phyloP scores from a whole-genome alignment of 1,139 yeast genomes.

The Hemisphaericaspora xylofermentans region DNA sequence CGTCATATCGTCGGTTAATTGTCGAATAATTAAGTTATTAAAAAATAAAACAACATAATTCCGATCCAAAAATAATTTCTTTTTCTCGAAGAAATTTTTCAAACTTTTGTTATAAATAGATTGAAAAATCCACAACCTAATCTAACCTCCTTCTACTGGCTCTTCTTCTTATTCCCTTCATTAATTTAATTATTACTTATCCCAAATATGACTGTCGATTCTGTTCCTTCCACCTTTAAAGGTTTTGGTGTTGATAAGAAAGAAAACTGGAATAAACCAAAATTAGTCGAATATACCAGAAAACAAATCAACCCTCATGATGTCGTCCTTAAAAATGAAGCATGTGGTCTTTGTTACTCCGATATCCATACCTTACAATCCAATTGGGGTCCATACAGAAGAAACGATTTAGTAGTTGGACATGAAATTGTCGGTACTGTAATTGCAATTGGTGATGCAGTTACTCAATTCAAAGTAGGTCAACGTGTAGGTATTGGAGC shows the following conservation, averaged over 20 bases:
- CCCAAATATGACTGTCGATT: constrained; percentile 12
- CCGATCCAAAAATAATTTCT: neutral
- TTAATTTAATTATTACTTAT: neutral
- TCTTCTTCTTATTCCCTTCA: neutral
- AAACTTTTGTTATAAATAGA: neutral
- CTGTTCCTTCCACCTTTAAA: constrained; percentile 36
- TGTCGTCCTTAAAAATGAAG: constrained; percentile 45
- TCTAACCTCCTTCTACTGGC: neutral
- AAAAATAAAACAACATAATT: too few species aligned
- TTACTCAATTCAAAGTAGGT: constrained; percentile 48
- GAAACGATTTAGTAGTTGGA: constrained; percentile 37
- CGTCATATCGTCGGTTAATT: too few species aligned
- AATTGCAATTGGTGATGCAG: constrained; percentile 49
- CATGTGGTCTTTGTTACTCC: constrained; percentile 65
- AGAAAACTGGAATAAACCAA: constrained; percentile 44
- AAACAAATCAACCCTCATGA: constrained; percentile 38
- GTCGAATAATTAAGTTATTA: too few species aligned
- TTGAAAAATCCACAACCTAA: too few species aligned
- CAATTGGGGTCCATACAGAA: constrained; percentile 34
- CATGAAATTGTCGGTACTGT: constrained; percentile 60
- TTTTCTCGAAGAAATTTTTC: neutral
- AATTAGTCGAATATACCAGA: constrained; percentile 39
- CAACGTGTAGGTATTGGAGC: constrained; percentile 69
- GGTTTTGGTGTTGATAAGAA: constrained; percentile 43
- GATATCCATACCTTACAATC: constrained; percentile 52